Conservation (phyloP, 257 asterid species). For the Solanum medicagineum region DNA sequence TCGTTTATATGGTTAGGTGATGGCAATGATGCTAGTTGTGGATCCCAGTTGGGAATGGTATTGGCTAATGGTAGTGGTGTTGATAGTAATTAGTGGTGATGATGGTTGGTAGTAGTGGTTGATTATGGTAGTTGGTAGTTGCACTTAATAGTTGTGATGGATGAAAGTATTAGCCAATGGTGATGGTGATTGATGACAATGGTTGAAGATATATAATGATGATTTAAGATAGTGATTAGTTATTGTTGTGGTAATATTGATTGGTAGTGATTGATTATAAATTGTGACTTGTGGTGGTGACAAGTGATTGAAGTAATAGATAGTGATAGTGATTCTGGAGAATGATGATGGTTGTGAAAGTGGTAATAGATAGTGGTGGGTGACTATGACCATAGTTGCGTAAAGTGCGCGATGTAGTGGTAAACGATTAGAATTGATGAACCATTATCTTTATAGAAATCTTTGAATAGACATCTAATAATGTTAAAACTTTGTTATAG, state of each 20-base stretch:
- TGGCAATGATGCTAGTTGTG: not conserved
- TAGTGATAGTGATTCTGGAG: not conserved
- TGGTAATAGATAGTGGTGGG: not conserved
- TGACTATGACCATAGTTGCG: not conserved
- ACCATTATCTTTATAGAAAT: not conserved
- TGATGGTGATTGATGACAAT: not conserved
- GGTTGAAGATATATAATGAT: not conserved
- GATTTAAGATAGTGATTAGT: not conserved
- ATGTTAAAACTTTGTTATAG: not conserved
- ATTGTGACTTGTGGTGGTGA: not conserved
- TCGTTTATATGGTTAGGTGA: not conserved
- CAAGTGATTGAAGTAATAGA: not conserved
- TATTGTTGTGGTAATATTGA: not conserved
- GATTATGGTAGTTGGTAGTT: not conserved
- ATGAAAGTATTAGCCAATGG: not conserved
- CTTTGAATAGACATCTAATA: not conserved
- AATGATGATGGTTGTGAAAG: not conserved
- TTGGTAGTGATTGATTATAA: not conserved
- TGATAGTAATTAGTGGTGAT: not conserved
- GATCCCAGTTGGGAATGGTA: not conserved
- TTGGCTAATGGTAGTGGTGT: not conserved
- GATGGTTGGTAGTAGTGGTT: not conserved
- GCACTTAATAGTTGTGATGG: not conserved
- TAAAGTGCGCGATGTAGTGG: not conserved
- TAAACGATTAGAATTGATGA: not conserved